phyloP scores from a whole-genome alignment of 768 basidiomycete species.

The Lepiota venenata region DNA sequence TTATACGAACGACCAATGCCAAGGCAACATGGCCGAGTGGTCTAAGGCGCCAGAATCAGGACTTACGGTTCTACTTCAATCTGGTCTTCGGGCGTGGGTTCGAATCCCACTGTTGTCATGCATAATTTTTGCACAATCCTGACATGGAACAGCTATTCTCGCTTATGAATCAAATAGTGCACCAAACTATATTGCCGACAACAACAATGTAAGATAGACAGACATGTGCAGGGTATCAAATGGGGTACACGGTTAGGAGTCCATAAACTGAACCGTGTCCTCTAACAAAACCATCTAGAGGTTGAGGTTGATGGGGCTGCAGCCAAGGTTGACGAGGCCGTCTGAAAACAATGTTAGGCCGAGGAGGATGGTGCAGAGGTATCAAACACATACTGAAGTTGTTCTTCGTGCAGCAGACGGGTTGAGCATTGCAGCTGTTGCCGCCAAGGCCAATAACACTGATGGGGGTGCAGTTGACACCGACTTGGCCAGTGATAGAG shows the following conservation, averaged over 20 bases:
- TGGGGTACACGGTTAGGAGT: background rate
- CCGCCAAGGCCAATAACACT: background rate
- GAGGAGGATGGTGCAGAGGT: background rate
- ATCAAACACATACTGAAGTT: conserved; percentile 6
- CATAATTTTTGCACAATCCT: too few species aligned
- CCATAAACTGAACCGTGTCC: background rate
- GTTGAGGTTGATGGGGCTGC: conserved; percentile 12
- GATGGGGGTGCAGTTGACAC: conserved; percentile 8
- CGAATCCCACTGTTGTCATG: conserved; percentile 25
- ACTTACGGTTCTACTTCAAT: background rate
- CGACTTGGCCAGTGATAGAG: conserved; percentile 2
- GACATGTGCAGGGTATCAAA: conserved; percentile 1
- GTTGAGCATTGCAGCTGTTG: conserved; percentile 8
- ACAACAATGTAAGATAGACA: background rate
- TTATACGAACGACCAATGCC: background rate
- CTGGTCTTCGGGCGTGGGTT: conserved; percentile 31
- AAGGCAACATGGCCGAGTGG: conserved; percentile 20
- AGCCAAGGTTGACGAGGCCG: conserved; percentile 9
- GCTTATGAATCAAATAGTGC: too few species aligned
- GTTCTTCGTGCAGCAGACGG: conserved; percentile 5
- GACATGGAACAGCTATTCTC: too few species aligned
- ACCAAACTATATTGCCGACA: too few species aligned
- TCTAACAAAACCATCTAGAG: background rate
- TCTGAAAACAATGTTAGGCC: background rate
- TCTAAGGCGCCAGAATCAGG: conserved; percentile 21